Conservation (phyloP, 176 grass and related monocot species). For the Melocanna baccifera region DNA sequence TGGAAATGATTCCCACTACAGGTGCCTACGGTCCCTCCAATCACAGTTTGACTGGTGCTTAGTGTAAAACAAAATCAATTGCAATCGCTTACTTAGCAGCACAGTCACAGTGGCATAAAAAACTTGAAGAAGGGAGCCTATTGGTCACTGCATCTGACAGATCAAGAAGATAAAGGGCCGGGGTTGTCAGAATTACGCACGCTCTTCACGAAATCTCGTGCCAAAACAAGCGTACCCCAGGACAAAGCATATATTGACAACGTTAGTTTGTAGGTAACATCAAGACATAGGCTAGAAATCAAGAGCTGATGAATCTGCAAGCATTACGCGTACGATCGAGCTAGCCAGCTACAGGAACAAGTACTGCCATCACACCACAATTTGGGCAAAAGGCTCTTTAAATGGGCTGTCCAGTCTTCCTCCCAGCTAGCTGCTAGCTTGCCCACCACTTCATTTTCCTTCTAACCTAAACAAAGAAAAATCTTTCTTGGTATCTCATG, state of each 20-base stretch:
- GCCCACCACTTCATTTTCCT: slow-evolving; percentile 21
- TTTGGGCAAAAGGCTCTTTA: slow-evolving; percentile 71
- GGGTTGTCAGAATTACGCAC: not conserved
- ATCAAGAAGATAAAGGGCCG: not conserved
- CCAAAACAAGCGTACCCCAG: not conserved
- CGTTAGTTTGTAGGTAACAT: slow-evolving; percentile 1
- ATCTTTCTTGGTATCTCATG: slow-evolving; percentile 16
- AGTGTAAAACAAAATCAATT: not conserved
- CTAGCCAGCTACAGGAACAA: slow-evolving; percentile 33
- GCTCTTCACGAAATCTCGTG: not conserved
- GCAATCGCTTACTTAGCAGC: not conserved
- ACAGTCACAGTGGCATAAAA: not conserved
- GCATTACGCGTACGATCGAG: slow-evolving; percentile 11
- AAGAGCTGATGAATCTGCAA: slow-evolving; percentile 29
- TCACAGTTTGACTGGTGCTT: not conserved
- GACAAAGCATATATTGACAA: not conserved
- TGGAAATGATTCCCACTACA: not conserved
- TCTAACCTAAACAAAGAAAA: slow-evolving; percentile 47
- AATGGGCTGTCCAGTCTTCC: slow-evolving; percentile 36
- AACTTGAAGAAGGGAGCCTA: not conserved
- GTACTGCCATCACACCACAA: slow-evolving; percentile 42
- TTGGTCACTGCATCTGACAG: not conserved
- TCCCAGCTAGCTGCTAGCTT: slow-evolving; percentile 16
- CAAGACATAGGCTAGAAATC: slow-evolving; percentile 13
- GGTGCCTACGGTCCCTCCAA: not conserved